phyloP scores from a whole-genome alignment of 768 basidiomycete species.

The Neoboletus brunneissimus region DNA sequence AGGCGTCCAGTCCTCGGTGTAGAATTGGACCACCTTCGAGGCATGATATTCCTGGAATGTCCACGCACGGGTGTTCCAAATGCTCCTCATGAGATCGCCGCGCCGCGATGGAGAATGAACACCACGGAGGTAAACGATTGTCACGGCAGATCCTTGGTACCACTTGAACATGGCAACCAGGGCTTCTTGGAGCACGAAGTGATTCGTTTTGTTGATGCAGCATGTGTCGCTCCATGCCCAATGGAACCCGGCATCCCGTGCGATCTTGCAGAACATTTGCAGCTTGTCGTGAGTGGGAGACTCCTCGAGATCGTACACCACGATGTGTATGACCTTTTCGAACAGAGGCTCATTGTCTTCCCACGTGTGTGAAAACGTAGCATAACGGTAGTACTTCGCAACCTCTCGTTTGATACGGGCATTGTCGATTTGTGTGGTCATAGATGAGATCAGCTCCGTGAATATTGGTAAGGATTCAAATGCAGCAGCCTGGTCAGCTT shows the following conservation, averaged over 20 bases:
- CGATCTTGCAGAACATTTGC: conserved; percentile 3
- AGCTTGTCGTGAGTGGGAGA: background rate
- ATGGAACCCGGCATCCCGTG: background rate
- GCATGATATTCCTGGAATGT: conserved; percentile 9
- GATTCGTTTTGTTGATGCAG: conserved; percentile 1
- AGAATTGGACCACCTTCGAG: conserved; percentile 8
- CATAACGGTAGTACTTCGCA: too few species aligned
- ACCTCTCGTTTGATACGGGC: too few species aligned
- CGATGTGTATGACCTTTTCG: background rate
- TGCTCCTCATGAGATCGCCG: background rate
- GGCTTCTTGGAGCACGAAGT: background rate
- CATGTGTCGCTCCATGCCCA: conserved; percentile 11
- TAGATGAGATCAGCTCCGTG: too few species aligned
- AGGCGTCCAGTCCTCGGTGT: background rate
- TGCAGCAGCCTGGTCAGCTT: too few species aligned
- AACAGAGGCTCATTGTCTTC: too few species aligned
- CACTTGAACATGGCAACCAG: conserved; percentile 10
- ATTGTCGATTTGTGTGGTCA: too few species aligned
- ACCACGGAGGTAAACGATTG: conserved; percentile 2
- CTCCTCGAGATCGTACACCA: background rate
- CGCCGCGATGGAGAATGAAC: background rate
- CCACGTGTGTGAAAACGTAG: too few species aligned
- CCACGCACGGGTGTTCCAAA: conserved; percentile 10
- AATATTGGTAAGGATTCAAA: too few species aligned
- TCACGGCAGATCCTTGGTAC: conserved; percentile 5